Base-by-base conservation (phyloP, 768 basidiomycete genomes). In the Obba rivulosa region DNA sequence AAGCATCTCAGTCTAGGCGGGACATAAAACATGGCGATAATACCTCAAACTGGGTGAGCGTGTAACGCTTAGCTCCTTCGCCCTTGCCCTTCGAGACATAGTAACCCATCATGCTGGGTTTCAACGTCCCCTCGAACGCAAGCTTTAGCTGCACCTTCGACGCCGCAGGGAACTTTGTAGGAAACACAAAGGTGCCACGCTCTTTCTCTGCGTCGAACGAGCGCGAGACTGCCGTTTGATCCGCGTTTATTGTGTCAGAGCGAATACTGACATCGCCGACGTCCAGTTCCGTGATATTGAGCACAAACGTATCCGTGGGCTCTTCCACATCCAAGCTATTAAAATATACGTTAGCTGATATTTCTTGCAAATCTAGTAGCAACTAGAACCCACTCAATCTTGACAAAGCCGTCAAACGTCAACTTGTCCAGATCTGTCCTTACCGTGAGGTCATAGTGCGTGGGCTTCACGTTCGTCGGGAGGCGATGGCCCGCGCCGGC, bases 31-130 rank as follows among this genome's bases (percentile, higher is more conserved):
- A 44, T 17, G 8, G 20, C 1, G 3, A 18, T 50, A 60, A 36
- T 47, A 81, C 86, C 72, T 87, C 90, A 54, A 93, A 95, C 68
- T 97, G 94, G 24, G 94, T 96, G 46, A 97, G 69, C 20, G 85
- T 76, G 61, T 88, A 87, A 51, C 77, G 71, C 59, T 79, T 78
- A 56, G 79, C 75, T 22, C 82, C 82, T 38, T 81, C 76, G 34
- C 76, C 61, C 60, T 85, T 78, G 62, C 75, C 83, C 8, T 76
- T 65, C 24, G 83, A 80, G 52, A 77, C 76, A 69, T 92, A 92
- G 65, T 91, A 92, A 18, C 90, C 92, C 61, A 78, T 78, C 91
- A 96, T 87, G 48, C 69, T 73, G 35, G 75, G 76, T 2, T 75
- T 80, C 39, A 98, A 72, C 56, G 78, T 71, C 11, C 81, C 83